These are phyloP conservation scores for Houttuynia cordata DNA, from an alignment of 164 flowering plant species.

Conservation along the genomic window DNA sequence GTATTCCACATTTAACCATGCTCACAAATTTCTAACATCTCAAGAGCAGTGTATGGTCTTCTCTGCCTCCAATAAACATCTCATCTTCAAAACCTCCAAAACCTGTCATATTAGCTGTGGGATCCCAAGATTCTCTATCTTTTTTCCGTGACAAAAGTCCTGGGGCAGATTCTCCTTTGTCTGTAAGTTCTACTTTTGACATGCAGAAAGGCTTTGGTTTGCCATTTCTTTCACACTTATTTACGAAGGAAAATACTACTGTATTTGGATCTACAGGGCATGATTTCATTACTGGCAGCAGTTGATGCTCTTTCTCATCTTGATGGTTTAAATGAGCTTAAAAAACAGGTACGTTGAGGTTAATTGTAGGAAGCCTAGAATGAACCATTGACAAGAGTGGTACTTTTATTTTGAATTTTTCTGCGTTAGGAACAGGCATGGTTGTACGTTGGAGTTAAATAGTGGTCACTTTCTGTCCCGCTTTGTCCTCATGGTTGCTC, in stretches of 20 bases:
- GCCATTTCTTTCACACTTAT: conserved; percentile 1
- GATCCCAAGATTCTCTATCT: conserved; percentile 88
- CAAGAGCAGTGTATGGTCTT: conserved; percentile 99
- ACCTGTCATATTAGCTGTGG: conserved; percentile 47
- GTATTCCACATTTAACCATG: conserved; percentile 6
- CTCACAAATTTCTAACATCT: conserved; percentile 26
- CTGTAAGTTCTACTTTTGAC: conserved; percentile 43
- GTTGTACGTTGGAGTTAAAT: too few relatives aligned
- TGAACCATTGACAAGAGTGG: too few relatives aligned
- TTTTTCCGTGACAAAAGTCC: conserved; percentile 87
- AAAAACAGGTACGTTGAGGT: conserved; percentile 46
- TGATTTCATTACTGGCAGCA: conserved; percentile 85
- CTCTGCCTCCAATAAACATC: conserved; percentile 65
- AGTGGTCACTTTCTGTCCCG: too few relatives aligned
- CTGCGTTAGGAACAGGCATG: too few relatives aligned
- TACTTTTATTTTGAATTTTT: too few relatives aligned
- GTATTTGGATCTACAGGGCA: conserved; percentile 43
- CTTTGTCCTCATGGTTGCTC: too few relatives aligned
- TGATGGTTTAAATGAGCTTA: conserved; percentile 40
- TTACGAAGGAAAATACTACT: conserved; percentile 1
- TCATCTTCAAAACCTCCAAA: conserved; percentile 38
- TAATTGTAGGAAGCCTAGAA: too few relatives aligned
- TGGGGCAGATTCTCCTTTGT: conserved; percentile 91
- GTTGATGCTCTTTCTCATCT: conserved; percentile 84
- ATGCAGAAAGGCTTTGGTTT: background rate